Percentiles rank a stretch among this genome's conserved stretches.
Evolutionary conservation across 2,329 filamentous ascomycete genomes (phyloP).

Genomic region (Alternaria gaisen): DNA sequence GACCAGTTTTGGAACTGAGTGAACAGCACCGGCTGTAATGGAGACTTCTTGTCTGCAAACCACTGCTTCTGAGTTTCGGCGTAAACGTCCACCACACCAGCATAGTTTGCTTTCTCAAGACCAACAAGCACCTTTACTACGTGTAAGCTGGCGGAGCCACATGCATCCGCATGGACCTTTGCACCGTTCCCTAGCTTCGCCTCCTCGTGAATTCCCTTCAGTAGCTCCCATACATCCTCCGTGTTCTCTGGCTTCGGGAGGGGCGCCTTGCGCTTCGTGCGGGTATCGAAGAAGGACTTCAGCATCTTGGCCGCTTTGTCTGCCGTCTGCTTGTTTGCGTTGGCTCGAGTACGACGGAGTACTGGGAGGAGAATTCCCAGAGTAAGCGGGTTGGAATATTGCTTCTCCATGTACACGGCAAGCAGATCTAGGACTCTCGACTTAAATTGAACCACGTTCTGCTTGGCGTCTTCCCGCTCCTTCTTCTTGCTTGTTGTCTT

Average conservation of each 20-base stretch:
- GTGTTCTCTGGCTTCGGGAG: constrained; percentile 55
- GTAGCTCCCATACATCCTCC: constrained; percentile 62
- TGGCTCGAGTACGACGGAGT: constrained; percentile 78
- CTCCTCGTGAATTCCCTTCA: constrained; percentile 74
- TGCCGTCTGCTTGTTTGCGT: constrained; percentile 76
- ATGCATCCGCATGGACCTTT: constrained; percentile 76
- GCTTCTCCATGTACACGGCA: constrained; percentile 82
- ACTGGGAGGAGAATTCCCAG: constrained; percentile 76
- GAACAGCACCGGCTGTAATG: constrained; percentile 56
- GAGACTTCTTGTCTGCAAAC: constrained; percentile 53
- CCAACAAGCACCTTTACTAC: constrained; percentile 70
- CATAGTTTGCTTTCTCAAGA: constrained; percentile 53
- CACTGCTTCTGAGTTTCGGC: constrained; percentile 55
- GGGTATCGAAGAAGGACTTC: constrained; percentile 74
- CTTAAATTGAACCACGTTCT: constrained; percentile 93
- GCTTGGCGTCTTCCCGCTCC: constrained; percentile 85
- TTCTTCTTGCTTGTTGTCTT: constrained; percentile 75
- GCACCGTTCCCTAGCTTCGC: constrained; percentile 69
- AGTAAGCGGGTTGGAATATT: constrained; percentile 72
- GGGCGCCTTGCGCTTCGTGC: constrained; percentile 57
- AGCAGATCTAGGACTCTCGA: constrained; percentile 89
- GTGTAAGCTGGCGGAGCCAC: constrained; percentile 75
- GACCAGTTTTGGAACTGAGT: constrained; percentile 59
- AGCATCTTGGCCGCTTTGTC: constrained; percentile 78
- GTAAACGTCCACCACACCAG: constrained; percentile 53